Evolutionary conservation across 208 protist species (phyloP).

Genomic region (Leishmania mexicana): DNA sequence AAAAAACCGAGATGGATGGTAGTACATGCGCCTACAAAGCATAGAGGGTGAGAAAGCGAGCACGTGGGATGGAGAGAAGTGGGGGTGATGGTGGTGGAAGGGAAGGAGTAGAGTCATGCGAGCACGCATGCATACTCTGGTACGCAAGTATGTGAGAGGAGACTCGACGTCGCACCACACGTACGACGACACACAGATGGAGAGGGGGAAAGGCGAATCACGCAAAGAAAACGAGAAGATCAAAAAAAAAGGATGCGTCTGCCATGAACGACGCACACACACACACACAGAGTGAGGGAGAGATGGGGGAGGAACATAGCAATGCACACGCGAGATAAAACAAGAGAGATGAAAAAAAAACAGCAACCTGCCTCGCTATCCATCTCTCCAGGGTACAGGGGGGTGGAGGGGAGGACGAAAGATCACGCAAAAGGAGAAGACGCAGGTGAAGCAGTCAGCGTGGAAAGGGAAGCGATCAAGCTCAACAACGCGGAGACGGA

Average conservation of each 20-base stretch:
- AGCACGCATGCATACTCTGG: not conserved
- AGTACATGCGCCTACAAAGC: not conserved
- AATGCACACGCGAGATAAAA: not conserved
- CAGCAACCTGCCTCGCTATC: not conserved
- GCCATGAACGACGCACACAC: not conserved
- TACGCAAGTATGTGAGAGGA: not conserved
- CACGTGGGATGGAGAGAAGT: not conserved
- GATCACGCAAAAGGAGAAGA: no score
- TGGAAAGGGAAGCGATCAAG: no score
- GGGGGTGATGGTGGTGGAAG: not conserved
- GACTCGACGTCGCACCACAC: not conserved
- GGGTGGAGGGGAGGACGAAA: no score
- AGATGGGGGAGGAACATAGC: no score
- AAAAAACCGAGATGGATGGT: not conserved
- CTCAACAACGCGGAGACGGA: no score
- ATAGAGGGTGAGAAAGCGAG: not conserved
- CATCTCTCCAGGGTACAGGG: not conserved
- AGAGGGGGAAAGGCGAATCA: not conserved
- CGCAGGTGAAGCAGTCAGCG: no score
- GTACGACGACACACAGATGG: not conserved
- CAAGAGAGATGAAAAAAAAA: not conserved
- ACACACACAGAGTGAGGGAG: no score
- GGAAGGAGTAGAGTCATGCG: not conserved
- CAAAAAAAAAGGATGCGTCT: not conserved
- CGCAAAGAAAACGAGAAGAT: not conserved